Evolutionary conservation across 1,284 basidiomycete species (phyloP).

Genomic region (Ustilago shanxiensis): DNA sequence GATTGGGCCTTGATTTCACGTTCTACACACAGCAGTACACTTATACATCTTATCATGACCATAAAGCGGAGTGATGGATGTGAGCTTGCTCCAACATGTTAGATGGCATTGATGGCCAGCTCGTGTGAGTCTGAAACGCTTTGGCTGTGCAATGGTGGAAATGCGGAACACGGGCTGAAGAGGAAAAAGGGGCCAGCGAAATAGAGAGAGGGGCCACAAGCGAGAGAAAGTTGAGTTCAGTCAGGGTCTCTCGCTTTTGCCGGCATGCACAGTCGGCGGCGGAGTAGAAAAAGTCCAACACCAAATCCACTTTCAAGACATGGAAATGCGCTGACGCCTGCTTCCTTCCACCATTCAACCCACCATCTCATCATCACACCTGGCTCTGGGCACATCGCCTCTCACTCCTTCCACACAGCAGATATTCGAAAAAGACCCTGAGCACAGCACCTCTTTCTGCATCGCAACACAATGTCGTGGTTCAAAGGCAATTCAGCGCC

Average conservation of each 20-base stretch:
- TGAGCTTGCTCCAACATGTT: too few relatives aligned
- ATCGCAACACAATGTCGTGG: slow-evolving; percentile 39
- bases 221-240: not conserved
- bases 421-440: too few relatives aligned
- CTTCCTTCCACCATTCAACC: not conserved
- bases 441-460: not conserved
- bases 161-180: not conserved
- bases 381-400: not conserved
- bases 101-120: not conserved
- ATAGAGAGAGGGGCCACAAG: too few relatives aligned
- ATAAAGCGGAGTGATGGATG: not conserved
- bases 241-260: slow-evolving; percentile 10
- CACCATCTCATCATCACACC: not conserved
- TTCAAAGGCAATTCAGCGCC: slow-evolving; percentile 21
- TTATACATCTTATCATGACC: not conserved
- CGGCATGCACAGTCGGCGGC: slow-evolving; percentile 5
- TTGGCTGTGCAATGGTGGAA: not conserved
- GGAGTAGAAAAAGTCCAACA: slow-evolving; percentile 18
- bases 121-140: not conserved
- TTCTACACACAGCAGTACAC: not conserved
- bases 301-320: not conserved
- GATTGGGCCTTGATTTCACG: slow-evolving; percentile 42
- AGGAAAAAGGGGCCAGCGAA: slow-evolving; percentile 5
- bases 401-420: too few relatives aligned
- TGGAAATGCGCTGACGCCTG: not conserved